Base-by-base conservation (phyloP, 2,329 filamentous ascomycete species). In the Fusarium sp. region DNA sequence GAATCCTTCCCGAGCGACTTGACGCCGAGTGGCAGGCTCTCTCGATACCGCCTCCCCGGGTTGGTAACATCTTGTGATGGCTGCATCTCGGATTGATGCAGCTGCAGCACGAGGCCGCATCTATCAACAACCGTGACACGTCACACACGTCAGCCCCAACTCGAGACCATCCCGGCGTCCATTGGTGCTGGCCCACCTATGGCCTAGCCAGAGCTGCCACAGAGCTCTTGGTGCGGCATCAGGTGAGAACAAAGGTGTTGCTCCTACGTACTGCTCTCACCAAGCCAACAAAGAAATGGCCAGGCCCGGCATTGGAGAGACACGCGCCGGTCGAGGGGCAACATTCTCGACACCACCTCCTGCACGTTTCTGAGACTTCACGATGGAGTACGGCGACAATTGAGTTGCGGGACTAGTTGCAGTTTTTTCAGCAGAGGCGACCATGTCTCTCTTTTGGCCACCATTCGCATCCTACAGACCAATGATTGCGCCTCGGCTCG, bases 81-180 rank as follows among this genome's bases (percentile, higher is more conserved):
- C 63, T 66, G 63, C 63, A 66, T 45, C 30, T 66, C 54, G 34
- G 61, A 59, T 60, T 59, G 54, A 48, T 41, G 41, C 23, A 50
- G 39, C 41, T 61, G 41, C 39, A 57, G 20, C 50, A 23, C 48
- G 35, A 64, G n/a, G 25, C 39, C n/a, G 61, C 61, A 39, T 57
- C 35, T 64, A 35, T 64, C 50, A 57, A 45, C 30, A 45, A 16
- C 62, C 54, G 59, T 74, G 71, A 75, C 73, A 73, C 73, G 73
- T 75, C 68, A 67, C 66, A 74, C 66, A 70, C 68, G 66, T 74
- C 71, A 72, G 67, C 68, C 60, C 54, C 58, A 65, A 43, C 43
- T 18, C 41, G 20, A 59, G 48, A 54, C 37, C 66, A 34, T 34
- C 32, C 45, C 18, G 30, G 37, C 45, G 50, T 41, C 48, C 37